Base-by-base conservation (phyloP, 1,139 yeast genomes). In the Lodderomyces oxycetoniae region DNA sequence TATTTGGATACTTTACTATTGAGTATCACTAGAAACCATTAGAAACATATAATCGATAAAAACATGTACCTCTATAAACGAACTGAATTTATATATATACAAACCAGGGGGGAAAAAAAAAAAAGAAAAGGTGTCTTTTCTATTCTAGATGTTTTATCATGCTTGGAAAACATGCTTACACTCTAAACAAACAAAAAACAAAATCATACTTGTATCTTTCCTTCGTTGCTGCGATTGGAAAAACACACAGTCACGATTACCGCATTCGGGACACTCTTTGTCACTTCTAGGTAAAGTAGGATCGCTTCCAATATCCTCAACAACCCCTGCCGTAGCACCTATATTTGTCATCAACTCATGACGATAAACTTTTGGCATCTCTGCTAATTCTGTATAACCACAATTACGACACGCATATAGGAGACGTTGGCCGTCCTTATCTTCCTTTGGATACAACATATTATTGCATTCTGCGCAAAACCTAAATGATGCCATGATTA, bases 371-470 rank as follows among this genome's bases (percentile, higher is more conserved):
- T 83, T 76, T 14, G 96, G 81, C 48, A 84, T 77, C 39, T 82
- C 93, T 0, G 98, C 96, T 42, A 83, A 74, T 58, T 91, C 97
- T 2, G 95, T 86, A 58, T 91, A 91, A 33, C 87, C 79, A 57
- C 99, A 91, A 56, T 91, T 91, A 50, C 99, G 79, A 62, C 99
- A 91, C 37, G 95, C 91, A 57, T 86, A 91, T 39, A 91, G 68
- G 41, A 91, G 71, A 46, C 94, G 66, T 48, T 71, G 68, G 39
- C 74, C 68, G 38, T 70, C 78, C 53, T 84, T 85, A 57, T 93
- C 98, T 64, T 93, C 98, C 49, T 86, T 79, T n/a, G 99, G 98
- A 58, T 91, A 93, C 63, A 91, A 75, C 98, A 91, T 89, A 57
- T 93, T 93, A 71, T 93, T 93, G 74, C 93, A 88, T 55, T 86